phyloP scores from a whole-genome alignment of 805 yeast genomes.

The Hanseniaspora guilliermondii region DNA sequence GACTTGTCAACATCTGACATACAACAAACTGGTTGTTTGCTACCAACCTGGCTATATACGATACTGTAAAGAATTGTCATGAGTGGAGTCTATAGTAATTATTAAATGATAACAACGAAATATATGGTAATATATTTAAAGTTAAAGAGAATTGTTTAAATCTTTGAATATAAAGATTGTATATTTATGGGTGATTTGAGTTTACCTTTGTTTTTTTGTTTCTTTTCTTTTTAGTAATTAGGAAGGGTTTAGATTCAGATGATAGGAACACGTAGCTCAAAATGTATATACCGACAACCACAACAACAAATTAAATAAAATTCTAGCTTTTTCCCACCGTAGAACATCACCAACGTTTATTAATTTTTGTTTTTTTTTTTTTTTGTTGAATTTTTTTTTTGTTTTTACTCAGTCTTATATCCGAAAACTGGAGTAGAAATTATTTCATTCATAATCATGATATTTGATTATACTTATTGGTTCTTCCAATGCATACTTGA shows the following conservation, averaged over 20 bases:
- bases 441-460: neutral
- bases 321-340: neutral
- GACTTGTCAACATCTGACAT: slow-evolving; percentile 12
- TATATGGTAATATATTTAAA: too few relatives aligned
- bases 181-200: too few relatives aligned
- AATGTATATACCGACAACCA: neutral
- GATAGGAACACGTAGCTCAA: too few relatives aligned
- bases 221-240: too few relatives aligned
- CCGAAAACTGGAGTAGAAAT: neutral
- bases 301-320: neutral
- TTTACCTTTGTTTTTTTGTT: too few relatives aligned
- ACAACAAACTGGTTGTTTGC: slow-evolving; percentile 8
- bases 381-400: neutral
- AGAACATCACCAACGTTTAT: too few relatives aligned
- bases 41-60: slow-evolving; percentile 10
- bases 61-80: slow-evolving; percentile 12
- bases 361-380: neutral
- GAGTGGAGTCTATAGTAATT: neutral
- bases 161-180: too few relatives aligned
- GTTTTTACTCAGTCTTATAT: neutral
- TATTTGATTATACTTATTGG: neutral
- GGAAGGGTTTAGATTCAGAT: too few relatives aligned
- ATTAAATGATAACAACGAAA: neutral
- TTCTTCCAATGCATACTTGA: neutral
- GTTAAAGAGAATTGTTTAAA: too few relatives aligned